Percentiles rank a stretch among this genome's conserved stretches.
Conservation (phyloP, 345 rosid species). For the Turnera subulata region DNA sequence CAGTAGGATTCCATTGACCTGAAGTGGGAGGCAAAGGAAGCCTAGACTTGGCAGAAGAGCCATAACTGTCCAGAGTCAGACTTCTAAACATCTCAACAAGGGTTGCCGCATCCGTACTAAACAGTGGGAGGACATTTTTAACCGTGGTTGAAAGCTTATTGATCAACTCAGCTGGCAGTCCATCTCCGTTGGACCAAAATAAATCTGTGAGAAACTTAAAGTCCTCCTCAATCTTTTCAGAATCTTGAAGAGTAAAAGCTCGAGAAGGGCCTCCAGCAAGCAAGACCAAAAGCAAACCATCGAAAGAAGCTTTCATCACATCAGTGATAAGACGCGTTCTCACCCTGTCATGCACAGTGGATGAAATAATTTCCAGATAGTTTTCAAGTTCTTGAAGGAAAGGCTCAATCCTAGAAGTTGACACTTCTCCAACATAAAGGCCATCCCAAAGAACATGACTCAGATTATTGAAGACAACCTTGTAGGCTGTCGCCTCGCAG, state of each 20-base stretch:
- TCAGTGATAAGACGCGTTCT: slow-evolving; percentile 77
- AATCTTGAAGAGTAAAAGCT: slow-evolving; percentile 68
- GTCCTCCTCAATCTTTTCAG: slow-evolving; percentile 71
- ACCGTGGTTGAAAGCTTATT: slow-evolving; percentile 61
- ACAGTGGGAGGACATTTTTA: slow-evolving; percentile 67
- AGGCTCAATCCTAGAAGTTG: slow-evolving; percentile 75
- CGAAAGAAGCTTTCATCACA: slow-evolving; percentile 84
- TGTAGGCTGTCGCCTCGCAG: slow-evolving; percentile 78
- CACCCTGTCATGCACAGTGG: slow-evolving; percentile 72
- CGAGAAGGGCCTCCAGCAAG: slow-evolving; percentile 98
- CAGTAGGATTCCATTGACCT: slow-evolving; percentile 24
- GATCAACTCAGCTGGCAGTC: slow-evolving; percentile 69
- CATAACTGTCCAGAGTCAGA: slow-evolving; percentile 49
- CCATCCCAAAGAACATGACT: slow-evolving; percentile 88
- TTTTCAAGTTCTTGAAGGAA: slow-evolving; percentile 76
- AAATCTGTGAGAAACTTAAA: slow-evolving; percentile 77
- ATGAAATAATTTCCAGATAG: slow-evolving; percentile 56
- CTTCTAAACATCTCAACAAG: slow-evolving; percentile 67
- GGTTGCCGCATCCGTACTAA: slow-evolving; percentile 66
- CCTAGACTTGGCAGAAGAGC: slow-evolving; percentile 64
- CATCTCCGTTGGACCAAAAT: slow-evolving; percentile 96
- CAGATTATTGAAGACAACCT: slow-evolving; percentile 76
- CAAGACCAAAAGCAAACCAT: slow-evolving; percentile 80
- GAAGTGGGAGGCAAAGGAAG: slow-evolving; percentile 35
- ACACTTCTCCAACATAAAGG: slow-evolving; percentile 68